Evolutionary conservation across 441 rosid species (phyloP), one percentile per base, ranked within the genome.

Genomic region (Capsella rubella): DNA sequence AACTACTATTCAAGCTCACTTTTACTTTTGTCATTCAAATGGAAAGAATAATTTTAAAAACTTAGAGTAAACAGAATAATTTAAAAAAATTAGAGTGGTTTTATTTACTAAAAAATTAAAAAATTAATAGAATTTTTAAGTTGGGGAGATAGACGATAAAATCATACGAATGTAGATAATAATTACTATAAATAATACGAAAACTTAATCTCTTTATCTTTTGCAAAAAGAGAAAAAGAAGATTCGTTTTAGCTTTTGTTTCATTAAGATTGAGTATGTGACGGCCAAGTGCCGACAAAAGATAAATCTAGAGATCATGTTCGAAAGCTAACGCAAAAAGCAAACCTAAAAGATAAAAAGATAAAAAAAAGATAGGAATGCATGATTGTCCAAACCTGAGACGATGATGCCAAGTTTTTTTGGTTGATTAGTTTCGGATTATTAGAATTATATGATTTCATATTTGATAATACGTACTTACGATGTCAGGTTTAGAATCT

Each of bases 211-310:
- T 45, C 56, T 56, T 45, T 56, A 45, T 56, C 46, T 71, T 71
- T 70, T 71, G 59, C 16, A 8, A 25, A 57, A 69, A 47, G 8
- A 46, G 16, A 46, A 16, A 60, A 71, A 47, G 16, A 29, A 56
- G 53, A 51, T 71, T 61, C 69, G 27, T 34, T 16, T n/a, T 35
- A 55, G 29, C 69, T 63, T 73, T 73, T 64, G 71, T 73, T 73
- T 55, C 71, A 47, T 56, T 64, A 46, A 64, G 65, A 64, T 56
- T 73, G 52, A 71, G 55, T 63, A 43, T 29, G 56, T 51, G 18
- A 29, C 52, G 54, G 63, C 27, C 12, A 37, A 55, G 31, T 31
- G 58, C 18, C 64, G 77, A 64, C 71, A 55, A 45, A 45, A 72
- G 5, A 63, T 37, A 73, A 54, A 54, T 71, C 34, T 45, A 18